Conservation (phyloP, 345 rosid species). For the Moricandia moricandioides region DNA sequence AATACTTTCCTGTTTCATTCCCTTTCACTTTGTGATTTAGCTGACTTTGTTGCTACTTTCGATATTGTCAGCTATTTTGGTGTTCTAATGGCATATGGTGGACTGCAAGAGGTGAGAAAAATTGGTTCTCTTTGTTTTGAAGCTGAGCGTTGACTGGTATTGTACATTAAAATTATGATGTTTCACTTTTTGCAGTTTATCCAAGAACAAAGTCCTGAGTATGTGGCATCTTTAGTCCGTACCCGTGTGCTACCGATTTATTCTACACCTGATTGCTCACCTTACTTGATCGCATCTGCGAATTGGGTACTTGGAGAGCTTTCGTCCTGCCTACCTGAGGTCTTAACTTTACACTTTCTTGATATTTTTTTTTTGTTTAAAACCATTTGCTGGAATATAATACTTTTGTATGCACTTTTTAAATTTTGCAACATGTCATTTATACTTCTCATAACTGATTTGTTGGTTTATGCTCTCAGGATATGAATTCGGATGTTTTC, state of each 20-base stretch:
- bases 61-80: slow-evolving; percentile 71
- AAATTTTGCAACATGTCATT: not conserved
- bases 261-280: slow-evolving; percentile 46
- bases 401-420: not conserved
- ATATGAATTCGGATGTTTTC: slow-evolving; percentile 61
- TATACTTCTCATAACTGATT: slow-evolving; percentile 6
- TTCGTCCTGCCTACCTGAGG: slow-evolving; percentile 71
- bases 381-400: not conserved
- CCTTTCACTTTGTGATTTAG: slow-evolving; percentile 33
- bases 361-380: slow-evolving; percentile 2
- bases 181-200: slow-evolving; percentile 53
- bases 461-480: slow-evolving; percentile 45
- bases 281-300: slow-evolving; percentile 77
- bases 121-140: slow-evolving; percentile 17
- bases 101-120: slow-evolving; percentile 81
- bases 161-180: not conserved
- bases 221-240: slow-evolving; percentile 48
- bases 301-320: slow-evolving; percentile 90
- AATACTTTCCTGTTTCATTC: not conserved
- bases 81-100: slow-evolving; percentile 81
- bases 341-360: slow-evolving; percentile 34
- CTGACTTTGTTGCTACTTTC: slow-evolving; percentile 9
- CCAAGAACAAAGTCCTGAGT: slow-evolving; percentile 60
- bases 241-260: slow-evolving; percentile 66
- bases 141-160: slow-evolving; percentile 8